These are phyloP conservation scores for Phanerodontia chrysosporium DNA, from an alignment of 768 basidiomycete species.

Conservation along the genomic window DNA sequence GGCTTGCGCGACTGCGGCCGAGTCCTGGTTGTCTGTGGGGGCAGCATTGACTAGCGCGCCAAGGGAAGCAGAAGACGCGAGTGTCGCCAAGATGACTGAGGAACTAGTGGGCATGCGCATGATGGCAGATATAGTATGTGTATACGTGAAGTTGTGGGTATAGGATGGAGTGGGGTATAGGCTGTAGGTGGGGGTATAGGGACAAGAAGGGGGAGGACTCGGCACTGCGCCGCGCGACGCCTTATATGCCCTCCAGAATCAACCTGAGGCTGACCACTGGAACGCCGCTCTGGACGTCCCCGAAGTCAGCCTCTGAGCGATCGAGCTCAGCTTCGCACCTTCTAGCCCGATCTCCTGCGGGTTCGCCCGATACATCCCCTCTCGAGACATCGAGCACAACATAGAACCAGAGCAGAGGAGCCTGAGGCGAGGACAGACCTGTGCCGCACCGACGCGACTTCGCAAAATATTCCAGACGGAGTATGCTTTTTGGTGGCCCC, in stretches of 20 bases:
- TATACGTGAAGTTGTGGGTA: conserved; percentile 15
- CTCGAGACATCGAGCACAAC: background rate
- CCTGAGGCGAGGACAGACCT: too few species aligned
- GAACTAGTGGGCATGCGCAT: conserved; percentile 31
- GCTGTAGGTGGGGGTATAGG: conserved; percentile 14
- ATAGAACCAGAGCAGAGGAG: too few species aligned
- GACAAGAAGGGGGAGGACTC: conserved; percentile 7
- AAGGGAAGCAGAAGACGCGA: conserved; percentile 27
- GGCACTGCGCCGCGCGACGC: background rate
- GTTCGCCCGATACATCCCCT: background rate
- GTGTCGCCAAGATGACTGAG: conserved; percentile 28
- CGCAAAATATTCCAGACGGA: too few species aligned
- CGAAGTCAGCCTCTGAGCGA: background rate
- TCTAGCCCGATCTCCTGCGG: background rate
- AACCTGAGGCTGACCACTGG: background rate
- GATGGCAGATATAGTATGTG: conserved; percentile 6
- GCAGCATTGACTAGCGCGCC: conserved; percentile 23
- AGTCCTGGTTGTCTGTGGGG: conserved; percentile 17
- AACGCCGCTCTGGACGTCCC: background rate
- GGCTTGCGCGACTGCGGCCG: background rate
- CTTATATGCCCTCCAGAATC: background rate
- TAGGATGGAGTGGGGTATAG: conserved; percentile 10
- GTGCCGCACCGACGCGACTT: too few species aligned
- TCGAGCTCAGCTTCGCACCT: too few species aligned
- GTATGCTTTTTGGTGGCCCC: too few species aligned